Percentiles rank a stretch among this genome's conserved stretches.
These are phyloP conservation scores for Cladosporium sp. DNA, from an alignment of 2,329 filamentous ascomycete genomes.

Conservation along the genomic window DNA sequence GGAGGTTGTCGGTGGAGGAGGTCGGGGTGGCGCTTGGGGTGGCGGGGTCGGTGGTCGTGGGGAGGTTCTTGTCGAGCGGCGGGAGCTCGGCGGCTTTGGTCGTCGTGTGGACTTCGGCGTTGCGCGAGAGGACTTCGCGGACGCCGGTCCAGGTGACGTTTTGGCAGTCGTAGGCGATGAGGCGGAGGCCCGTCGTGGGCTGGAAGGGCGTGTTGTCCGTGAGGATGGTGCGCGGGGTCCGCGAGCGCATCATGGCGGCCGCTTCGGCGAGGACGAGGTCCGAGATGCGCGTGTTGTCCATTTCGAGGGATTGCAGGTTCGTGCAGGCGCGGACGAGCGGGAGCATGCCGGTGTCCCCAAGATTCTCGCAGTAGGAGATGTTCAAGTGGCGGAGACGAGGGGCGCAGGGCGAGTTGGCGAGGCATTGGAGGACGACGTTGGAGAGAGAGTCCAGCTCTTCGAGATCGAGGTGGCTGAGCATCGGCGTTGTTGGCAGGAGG, in stretches of 20 bases:
- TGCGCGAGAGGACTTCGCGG: constrained; percentile 76
- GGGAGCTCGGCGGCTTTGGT: constrained; percentile 23
- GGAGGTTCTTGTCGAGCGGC: constrained; percentile 16
- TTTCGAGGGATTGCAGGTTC: constrained; percentile 63
- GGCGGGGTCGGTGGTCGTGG: constrained; percentile 19
- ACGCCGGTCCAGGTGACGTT: constrained; percentile 91
- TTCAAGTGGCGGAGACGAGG: constrained; percentile 69
- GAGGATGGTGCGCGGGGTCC: constrained; percentile 36
- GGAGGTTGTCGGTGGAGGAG: constrained; percentile 2
- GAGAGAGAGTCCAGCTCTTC: constrained; percentile 77
- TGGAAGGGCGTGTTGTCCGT: constrained; percentile 35
- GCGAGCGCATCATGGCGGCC: constrained; percentile 65
- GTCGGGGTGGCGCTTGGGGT: constrained; percentile 24
- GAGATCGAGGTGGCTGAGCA: constrained; percentile 78
- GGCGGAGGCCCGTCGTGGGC: constrained; percentile 55
- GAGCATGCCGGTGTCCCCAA: constrained; percentile 79
- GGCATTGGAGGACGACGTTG: constrained; percentile 65
- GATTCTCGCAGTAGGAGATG: constrained; percentile 79
- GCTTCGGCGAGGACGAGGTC: constrained; percentile 82
- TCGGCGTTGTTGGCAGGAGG: constrained; percentile 67
- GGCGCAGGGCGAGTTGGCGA: constrained; percentile 72
- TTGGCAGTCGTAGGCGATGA: constrained; percentile 86
- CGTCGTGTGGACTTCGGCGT: constrained; percentile 63
- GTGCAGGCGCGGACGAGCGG: constrained; percentile 72
- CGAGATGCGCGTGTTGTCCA: constrained; percentile 90